Percentiles rank a stretch among this genome's conserved stretches.
These are phyloP conservation scores for Fusarium decemcellulare DNA, from an alignment of 2,329 filamentous ascomycete genomes.

Conservation along the genomic window DNA sequence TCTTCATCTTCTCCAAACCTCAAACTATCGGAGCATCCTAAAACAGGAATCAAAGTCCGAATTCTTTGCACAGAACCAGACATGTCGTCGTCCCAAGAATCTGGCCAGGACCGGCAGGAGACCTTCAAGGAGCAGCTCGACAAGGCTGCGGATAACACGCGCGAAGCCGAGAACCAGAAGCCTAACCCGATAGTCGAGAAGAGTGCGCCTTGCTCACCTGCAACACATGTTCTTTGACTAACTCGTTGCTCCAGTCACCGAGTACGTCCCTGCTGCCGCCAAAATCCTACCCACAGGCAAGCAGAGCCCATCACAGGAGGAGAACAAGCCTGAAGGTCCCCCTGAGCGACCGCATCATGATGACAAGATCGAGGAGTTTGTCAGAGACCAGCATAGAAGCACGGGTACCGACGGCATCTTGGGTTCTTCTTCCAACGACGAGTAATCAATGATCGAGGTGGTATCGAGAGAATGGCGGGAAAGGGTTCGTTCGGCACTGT, in stretches of 20 bases:
- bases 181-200: conserved; percentile 59
- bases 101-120: conserved; percentile 28
- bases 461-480: not conserved
- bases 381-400: conserved; percentile 67
- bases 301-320: conserved; percentile 44
- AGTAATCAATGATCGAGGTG: conserved; percentile 10
- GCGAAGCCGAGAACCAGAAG: conserved; percentile 43
- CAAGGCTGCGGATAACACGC: conserved; percentile 55
- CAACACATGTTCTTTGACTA: conserved; percentile 4
- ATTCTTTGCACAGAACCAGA: not conserved
- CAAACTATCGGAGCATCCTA: conserved; percentile 9
- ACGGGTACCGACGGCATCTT: conserved; percentile 51
- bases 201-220: conserved; percentile 48
- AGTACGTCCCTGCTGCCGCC: conserved; percentile 59
- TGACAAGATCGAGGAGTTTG: conserved; percentile 65
- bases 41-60: conserved; percentile 11
- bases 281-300: conserved; percentile 56
- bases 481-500: conserved; percentile 4
- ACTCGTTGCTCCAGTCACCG: conserved; percentile 52
- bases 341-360: conserved; percentile 63
- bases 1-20: conserved; percentile 1
- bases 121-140: conserved; percentile 63
- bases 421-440: conserved; percentile 30
- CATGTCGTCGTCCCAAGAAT: conserved; percentile 37
- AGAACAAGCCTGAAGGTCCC: conserved; percentile 49